These are phyloP conservation scores for Xanthoconium separans DNA, from an alignment of 1,284 basidiomycete genomes.

Conservation along the genomic window DNA sequence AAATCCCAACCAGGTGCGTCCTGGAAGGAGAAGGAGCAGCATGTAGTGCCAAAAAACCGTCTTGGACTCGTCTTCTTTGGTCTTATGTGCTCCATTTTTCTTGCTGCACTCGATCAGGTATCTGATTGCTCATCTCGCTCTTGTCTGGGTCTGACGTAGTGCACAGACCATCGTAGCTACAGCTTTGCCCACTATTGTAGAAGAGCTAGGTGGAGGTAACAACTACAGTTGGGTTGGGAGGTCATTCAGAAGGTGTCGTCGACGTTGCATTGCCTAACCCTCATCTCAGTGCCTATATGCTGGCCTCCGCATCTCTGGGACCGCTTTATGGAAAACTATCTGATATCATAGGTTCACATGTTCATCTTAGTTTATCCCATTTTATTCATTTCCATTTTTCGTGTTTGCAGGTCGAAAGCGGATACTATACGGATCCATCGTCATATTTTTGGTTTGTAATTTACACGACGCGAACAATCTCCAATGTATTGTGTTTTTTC, in stretches of 20 bases:
- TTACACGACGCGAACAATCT: no score
- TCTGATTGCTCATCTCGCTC: not conserved
- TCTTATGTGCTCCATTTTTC: conserved; percentile 54
- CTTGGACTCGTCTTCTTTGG: conserved; percentile 49
- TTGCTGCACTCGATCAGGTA: conserved; percentile 58
- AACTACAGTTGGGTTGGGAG: conserved; percentile 77
- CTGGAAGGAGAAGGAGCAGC: conserved; percentile 53
- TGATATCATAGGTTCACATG: conserved; percentile 42
- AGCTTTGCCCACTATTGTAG: conserved; percentile 74
- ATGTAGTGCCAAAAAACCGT: conserved; percentile 39
- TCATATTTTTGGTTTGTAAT: conserved; percentile 61
- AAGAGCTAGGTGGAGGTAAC: conserved; percentile 61
- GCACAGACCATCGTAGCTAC: conserved; percentile 71
- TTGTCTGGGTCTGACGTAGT: not conserved
- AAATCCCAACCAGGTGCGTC: conserved; percentile 41
- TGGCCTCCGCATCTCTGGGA: conserved; percentile 62
- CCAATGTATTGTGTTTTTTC: no score
- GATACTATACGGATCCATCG: conserved; percentile 64
- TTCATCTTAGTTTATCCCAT: no score
- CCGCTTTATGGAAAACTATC: conserved; percentile 78
- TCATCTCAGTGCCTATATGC: conserved; percentile 62
- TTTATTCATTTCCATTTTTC: no score
- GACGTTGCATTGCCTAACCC: no score
- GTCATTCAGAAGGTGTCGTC: conserved; percentile 30
- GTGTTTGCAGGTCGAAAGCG: conserved; percentile 61